Evolutionary conservation across 1,284 basidiomycete species (phyloP).

Genomic region (Chalciporus piperatoides): DNA sequence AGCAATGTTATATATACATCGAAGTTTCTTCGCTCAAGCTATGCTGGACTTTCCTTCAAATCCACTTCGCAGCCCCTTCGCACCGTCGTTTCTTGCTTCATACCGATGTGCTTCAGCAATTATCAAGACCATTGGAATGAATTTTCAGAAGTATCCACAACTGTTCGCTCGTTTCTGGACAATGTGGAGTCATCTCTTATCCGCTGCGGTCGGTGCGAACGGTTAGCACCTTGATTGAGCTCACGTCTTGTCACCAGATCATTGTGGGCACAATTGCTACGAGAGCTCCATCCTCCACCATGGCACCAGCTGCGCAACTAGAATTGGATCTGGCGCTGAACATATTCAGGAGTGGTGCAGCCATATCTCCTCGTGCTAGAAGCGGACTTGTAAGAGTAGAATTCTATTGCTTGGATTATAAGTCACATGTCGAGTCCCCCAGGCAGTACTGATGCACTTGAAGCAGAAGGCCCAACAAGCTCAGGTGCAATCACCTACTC

Average conservation of each 20-base stretch:
- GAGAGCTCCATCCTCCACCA: constrained; percentile 52
- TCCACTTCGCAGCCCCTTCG: constrained; percentile 57
- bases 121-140: constrained; percentile 48
- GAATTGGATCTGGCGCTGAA: constrained; percentile 55
- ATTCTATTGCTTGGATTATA: constrained; percentile 1
- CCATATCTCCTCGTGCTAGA: constrained; percentile 45
- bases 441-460: constrained; percentile 49
- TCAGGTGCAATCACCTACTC: constrained; percentile 37
- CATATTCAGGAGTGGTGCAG: constrained; percentile 49
- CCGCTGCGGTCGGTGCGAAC: constrained; percentile 43
- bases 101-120: constrained; percentile 59
- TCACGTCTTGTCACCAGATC: constrained; percentile 37
- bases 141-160: constrained; percentile 51
- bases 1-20: constrained; percentile 56
- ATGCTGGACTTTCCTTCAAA: constrained; percentile 58
- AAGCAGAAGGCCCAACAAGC: constrained; percentile 49
- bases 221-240: neutral
- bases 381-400: constrained; percentile 43
- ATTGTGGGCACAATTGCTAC: constrained; percentile 56
- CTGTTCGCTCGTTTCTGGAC: constrained; percentile 52
- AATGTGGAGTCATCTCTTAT: constrained; percentile 53
- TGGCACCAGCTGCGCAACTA: constrained; percentile 54
- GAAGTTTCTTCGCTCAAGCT: constrained; percentile 60
- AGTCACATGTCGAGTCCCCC: neutral
- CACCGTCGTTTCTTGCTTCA: constrained; percentile 60